Conservation (phyloP, 2,329 filamentous ascomycete species). For the Tolypocladium amazonense region DNA sequence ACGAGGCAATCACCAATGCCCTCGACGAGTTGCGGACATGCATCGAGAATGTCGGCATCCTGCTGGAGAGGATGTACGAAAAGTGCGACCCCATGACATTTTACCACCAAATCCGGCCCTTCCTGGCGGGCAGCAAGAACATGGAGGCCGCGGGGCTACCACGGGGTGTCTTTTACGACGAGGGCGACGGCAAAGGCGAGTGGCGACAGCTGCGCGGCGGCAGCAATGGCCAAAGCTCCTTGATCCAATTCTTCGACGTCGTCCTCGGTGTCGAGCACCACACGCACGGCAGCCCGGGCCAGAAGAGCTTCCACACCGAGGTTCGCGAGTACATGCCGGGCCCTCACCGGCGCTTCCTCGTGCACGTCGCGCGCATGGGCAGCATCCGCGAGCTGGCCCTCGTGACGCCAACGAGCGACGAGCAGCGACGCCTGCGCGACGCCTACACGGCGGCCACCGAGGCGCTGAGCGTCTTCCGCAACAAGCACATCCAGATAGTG, state of each 20-base stretch:
- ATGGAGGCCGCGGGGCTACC: slow-evolving; percentile 80
- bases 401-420: slow-evolving; percentile 39
- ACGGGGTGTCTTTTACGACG: slow-evolving; percentile 74
- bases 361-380: slow-evolving; percentile 55
- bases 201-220: slow-evolving; percentile 80
- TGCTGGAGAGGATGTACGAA: slow-evolving; percentile 81
- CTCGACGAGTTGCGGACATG: slow-evolving; percentile 55
- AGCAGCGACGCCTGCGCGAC: slow-evolving; percentile 28
- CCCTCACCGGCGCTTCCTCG: slow-evolving; percentile 68
- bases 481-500: slow-evolving; percentile 84
- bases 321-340: slow-evolving; percentile 90
- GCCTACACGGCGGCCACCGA: slow-evolving; percentile 63
- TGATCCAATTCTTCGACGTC: slow-evolving; percentile 90
- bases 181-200: slow-evolving; percentile 51
- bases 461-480: slow-evolving; percentile 65
- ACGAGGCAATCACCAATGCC: slow-evolving; percentile 46
- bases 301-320: slow-evolving; percentile 42
- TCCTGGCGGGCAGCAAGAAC: slow-evolving; percentile 83
- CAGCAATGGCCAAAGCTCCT: slow-evolving; percentile 84
- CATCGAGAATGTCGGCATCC: slow-evolving; percentile 53
- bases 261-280: slow-evolving; percentile 73
- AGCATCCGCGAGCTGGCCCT: slow-evolving; percentile 65
- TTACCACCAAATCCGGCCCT: slow-evolving; percentile 80
- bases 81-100: slow-evolving; percentile 79
- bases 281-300: slow-evolving; percentile 24